Conservation (phyloP, 2,329 filamentous ascomycete species). For the Penicillium sp. region DNA sequence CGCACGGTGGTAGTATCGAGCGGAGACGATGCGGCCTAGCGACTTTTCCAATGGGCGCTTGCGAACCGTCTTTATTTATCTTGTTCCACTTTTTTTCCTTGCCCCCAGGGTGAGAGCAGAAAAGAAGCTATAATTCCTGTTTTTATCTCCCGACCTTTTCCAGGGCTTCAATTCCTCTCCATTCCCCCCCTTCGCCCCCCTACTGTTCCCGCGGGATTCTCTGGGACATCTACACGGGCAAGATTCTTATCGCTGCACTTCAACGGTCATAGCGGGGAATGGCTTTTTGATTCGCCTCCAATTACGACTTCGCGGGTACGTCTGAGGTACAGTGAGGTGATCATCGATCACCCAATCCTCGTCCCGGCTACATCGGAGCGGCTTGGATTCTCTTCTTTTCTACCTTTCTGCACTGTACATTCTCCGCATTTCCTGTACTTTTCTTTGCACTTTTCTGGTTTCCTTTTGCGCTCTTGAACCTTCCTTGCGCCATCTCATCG, state of each 20-base stretch:
- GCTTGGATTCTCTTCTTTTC: background rate
- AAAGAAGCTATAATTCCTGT: conserved; percentile 4
- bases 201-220: background rate
- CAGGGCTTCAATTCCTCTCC: background rate
- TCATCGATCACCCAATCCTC: conserved; percentile 3
- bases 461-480: background rate
- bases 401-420: conserved; percentile 4
- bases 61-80: conserved; percentile 19
- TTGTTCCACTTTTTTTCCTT: conserved; percentile 16
- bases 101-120: background rate
- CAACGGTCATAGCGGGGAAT: conserved; percentile 11
- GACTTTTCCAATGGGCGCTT: conserved; percentile 11
- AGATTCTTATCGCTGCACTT: background rate
- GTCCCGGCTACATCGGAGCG: background rate
- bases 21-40: conserved; percentile 9
- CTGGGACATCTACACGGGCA: background rate
- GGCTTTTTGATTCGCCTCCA: conserved; percentile 11
- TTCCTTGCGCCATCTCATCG: conserved; percentile 8
- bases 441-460: conserved; percentile 9
- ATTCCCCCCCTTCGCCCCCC: background rate
- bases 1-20: conserved; percentile 24
- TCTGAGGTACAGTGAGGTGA: conserved; percentile 17
- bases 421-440: conserved; percentile 10
- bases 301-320: conserved; percentile 13
- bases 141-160: background rate